Conservation (phyloP, 2,329 filamentous ascomycete genomes). For the Knufia fluminis region DNA sequence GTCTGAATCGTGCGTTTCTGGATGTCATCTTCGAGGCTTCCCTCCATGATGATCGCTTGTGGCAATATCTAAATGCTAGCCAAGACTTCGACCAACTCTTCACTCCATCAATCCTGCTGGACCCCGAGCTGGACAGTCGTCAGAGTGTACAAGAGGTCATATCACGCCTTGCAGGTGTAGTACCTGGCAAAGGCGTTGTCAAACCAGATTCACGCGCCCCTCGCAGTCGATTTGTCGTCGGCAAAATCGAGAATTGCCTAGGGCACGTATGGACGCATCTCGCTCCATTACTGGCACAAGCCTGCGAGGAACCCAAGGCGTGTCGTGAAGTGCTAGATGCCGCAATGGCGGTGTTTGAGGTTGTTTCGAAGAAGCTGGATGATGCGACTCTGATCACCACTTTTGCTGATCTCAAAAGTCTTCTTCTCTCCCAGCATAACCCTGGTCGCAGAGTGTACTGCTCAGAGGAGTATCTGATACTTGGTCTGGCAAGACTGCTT, state of each 20-base stretch:
- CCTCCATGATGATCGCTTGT: constrained; percentile 38
- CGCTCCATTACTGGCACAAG: constrained; percentile 31
- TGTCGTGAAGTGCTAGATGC: constrained; percentile 41
- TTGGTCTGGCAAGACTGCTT: constrained; percentile 31
- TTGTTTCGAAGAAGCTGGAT: constrained; percentile 27
- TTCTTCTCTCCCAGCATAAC: constrained; percentile 36
- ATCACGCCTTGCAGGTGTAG: constrained; percentile 28
- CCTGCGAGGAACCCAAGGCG: constrained; percentile 29
- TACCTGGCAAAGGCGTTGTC: constrained; percentile 21
- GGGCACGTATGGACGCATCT: constrained; percentile 39
- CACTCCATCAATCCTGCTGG: constrained; percentile 25
- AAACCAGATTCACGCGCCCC: constrained; percentile 19
- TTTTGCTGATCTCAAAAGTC: constrained; percentile 31
- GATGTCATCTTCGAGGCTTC: constrained; percentile 42
- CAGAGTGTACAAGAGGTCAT: constrained; percentile 33
- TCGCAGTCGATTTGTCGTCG: constrained; percentile 18
- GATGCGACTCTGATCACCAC: constrained; percentile 11
- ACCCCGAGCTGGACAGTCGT: constrained; percentile 28
- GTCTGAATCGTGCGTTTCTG: constrained; percentile 24
- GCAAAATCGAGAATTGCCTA: constrained; percentile 25
- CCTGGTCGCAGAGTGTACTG: constrained; percentile 19
- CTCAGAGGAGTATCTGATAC: constrained; percentile 28
- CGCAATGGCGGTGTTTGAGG: constrained; percentile 34
- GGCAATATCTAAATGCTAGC: constrained; percentile 27
- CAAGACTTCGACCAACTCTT: constrained; percentile 13